Conservation (phyloP, 257 asterid species). For the Plectranthus barbatus region DNA sequence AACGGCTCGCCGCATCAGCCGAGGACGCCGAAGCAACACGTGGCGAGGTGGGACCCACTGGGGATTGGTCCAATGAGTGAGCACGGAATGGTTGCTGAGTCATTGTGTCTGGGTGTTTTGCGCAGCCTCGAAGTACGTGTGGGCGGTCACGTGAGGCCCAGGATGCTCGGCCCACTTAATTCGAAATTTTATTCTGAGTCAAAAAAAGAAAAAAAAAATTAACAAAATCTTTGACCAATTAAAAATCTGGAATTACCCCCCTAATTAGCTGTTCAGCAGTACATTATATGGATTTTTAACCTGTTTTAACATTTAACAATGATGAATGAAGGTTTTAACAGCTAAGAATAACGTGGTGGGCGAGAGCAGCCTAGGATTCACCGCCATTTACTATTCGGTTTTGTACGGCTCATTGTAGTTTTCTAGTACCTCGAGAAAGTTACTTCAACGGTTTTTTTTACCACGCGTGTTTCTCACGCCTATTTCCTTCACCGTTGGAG, state of each 20-base stretch:
- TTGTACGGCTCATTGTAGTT: conserved; percentile 41
- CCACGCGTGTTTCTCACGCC: conserved; percentile 9
- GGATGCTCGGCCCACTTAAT: conserved; percentile 61
- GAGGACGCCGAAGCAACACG: conserved; percentile 28
- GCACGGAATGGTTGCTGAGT: conserved; percentile 33
- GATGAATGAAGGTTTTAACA: conserved; percentile 29
- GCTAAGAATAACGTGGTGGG: conserved; percentile 69
- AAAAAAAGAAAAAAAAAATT: neutral
- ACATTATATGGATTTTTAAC: neutral
- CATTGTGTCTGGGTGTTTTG: neutral
- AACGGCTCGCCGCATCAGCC: conserved; percentile 12
- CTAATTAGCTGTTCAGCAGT: conserved; percentile 14
- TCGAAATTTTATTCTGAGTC: neutral
- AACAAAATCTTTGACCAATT: conserved; percentile 34
- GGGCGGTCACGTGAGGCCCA: conserved; percentile 78
- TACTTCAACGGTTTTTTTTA: conserved; percentile 6
- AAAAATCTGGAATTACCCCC: neutral
- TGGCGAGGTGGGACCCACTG: conserved; percentile 21
- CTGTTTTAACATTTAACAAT: neutral
- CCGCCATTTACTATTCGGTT: conserved; percentile 44
- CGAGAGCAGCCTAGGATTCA: conserved; percentile 56
- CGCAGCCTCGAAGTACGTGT: conserved; percentile 54
- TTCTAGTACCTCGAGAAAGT: conserved; percentile 32
- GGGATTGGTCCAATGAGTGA: conserved; percentile 56
- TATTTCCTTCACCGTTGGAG: too few species aligned